Evolutionary conservation across 192 early-diverging fungal genomes (phyloP).

Genomic region (Coemansia brasiliensis): DNA sequence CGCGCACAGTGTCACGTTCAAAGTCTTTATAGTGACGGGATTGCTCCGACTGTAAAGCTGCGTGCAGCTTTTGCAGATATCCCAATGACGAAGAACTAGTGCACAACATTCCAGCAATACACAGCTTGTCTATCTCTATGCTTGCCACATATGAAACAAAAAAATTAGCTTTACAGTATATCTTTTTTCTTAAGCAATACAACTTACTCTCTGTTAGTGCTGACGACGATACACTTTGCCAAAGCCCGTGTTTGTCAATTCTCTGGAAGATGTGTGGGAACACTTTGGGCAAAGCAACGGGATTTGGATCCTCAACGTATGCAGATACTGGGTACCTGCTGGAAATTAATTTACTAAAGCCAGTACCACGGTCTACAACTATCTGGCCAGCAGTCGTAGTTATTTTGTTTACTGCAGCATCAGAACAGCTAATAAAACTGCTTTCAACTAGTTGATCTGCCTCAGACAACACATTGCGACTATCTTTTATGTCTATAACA

Average conservation of each 20-base stretch:
- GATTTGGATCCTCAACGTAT: background rate
- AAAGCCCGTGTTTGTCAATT: constrained; percentile 1
- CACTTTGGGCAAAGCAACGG: constrained; percentile 17
- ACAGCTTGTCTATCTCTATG: background rate
- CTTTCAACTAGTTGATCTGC: constrained; percentile 11
- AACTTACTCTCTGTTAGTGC: too few relatives aligned
- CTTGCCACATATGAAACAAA: background rate
- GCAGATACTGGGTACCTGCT: constrained; percentile 5
- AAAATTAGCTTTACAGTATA: too few relatives aligned
- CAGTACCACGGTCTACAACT: constrained; percentile 40
- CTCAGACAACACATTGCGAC: background rate
- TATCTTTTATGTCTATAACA: background rate
- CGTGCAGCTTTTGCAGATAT: constrained; percentile 31
- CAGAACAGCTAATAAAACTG: constrained; percentile 25
- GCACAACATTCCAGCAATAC: constrained; percentile 40
- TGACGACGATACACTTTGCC: background rate
- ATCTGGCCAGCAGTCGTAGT: constrained; percentile 22
- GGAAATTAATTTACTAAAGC: constrained; percentile 13
- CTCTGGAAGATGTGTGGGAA: constrained; percentile 33
- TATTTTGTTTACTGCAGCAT: background rate
- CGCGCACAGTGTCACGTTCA: constrained; percentile 39
- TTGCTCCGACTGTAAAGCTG: constrained; percentile 15
- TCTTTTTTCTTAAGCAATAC: too few relatives aligned
- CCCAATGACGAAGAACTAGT: constrained; percentile 18
- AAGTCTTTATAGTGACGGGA: constrained; percentile 44